Conservation (phyloP, 805 yeast species). For the Candida koratica region DNA sequence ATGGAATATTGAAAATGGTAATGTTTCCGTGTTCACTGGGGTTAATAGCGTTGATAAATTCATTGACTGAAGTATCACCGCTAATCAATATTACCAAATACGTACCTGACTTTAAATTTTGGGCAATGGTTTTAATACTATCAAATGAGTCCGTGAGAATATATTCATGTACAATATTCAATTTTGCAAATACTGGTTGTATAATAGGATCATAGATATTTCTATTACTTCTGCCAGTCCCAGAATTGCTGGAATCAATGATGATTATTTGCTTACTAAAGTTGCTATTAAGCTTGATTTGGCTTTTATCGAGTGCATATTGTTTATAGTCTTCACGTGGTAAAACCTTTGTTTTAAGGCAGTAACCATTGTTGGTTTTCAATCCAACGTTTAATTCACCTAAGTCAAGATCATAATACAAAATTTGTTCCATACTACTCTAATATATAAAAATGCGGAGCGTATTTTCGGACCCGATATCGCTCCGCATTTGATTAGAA, state of each 20-base stretch:
- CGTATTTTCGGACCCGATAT: too few relatives aligned
- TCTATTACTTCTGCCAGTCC: slow-evolving; percentile 34
- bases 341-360: not conserved
- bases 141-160: slow-evolving; percentile 38
- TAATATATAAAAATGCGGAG: too few relatives aligned
- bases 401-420: slow-evolving; percentile 1
- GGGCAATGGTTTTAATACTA: slow-evolving; percentile 42
- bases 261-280: slow-evolving; percentile 17
- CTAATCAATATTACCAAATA: slow-evolving; percentile 59
- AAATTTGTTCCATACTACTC: slow-evolving; percentile 7
- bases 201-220: slow-evolving; percentile 42
- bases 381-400: slow-evolving; percentile 6
- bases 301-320: not conserved
- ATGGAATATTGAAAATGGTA: slow-evolving; percentile 48
- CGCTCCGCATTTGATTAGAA: too few relatives aligned
- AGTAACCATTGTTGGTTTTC: slow-evolving; percentile 8
- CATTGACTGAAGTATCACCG: slow-evolving; percentile 84
- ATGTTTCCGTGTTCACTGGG: slow-evolving; percentile 11
- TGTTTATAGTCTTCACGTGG: not conserved
- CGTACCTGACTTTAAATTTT: slow-evolving; percentile 17
- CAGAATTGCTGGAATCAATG: slow-evolving; percentile 51
- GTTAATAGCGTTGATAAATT: slow-evolving; percentile 53
- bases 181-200: slow-evolving; percentile 42
- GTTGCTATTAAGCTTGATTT: not conserved
- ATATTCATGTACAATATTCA: slow-evolving; percentile 37